These are phyloP conservation scores for Zarea fungicola DNA, from an alignment of 2,329 filamentous ascomycete species.

Conservation along the genomic window DNA sequence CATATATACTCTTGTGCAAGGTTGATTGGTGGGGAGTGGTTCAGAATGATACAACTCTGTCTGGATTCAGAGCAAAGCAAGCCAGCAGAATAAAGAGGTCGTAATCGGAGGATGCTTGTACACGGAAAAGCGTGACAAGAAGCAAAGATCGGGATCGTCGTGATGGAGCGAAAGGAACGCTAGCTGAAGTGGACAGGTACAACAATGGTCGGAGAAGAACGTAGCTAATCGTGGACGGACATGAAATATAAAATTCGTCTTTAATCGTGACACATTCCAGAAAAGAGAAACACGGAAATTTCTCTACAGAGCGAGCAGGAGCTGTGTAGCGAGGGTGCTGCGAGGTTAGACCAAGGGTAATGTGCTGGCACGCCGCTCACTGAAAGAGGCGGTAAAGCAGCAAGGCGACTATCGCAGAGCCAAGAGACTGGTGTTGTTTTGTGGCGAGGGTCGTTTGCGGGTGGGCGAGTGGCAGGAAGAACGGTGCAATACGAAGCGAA, in stretches of 20 bases:
- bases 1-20: slow-evolving; percentile 41
- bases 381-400: background rate
- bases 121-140: background rate
- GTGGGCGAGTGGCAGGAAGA: background rate
- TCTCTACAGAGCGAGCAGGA: background rate
- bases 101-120: too few species aligned
- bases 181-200: slow-evolving; percentile 6
- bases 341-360: slow-evolving; percentile 3
- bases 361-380: background rate
- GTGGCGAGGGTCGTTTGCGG: too few species aligned
- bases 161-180: background rate
- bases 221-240: slow-evolving; percentile 26
- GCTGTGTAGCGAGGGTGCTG: background rate
- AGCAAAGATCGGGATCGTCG: background rate
- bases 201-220: slow-evolving; percentile 2
- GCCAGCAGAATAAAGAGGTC: background rate
- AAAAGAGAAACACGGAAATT: background rate
- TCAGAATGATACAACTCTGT: slow-evolving; percentile 6
- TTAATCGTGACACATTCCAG: slow-evolving; percentile 20
- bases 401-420: background rate
- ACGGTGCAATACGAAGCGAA: background rate
- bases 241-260: slow-evolving; percentile 22
- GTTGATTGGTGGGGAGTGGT: background rate
- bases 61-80: slow-evolving; percentile 4
- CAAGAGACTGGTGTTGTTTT: background rate